Conservation (phyloP, 2,329 filamentous ascomycete genomes). For the Chaetomiaceae sp. region DNA sequence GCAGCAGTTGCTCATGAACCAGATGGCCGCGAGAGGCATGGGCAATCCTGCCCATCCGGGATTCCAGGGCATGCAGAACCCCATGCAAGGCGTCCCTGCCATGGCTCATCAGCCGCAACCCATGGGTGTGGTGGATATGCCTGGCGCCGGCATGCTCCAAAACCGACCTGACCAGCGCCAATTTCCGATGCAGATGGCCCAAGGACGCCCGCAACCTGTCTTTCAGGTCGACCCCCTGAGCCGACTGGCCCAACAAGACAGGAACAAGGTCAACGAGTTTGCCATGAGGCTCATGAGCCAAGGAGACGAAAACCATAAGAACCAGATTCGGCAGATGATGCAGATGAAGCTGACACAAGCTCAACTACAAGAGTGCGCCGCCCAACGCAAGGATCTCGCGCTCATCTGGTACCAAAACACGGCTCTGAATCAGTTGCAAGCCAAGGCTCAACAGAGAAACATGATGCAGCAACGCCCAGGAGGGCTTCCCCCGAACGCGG, state of each 20-base stretch:
- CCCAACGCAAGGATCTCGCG: constrained; percentile 45
- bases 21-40: constrained; percentile 46
- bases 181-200: constrained; percentile 34
- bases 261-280: constrained; percentile 40
- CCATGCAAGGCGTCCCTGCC: constrained; percentile 52
- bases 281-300: constrained; percentile 38
- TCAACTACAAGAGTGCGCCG: constrained; percentile 39
- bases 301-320: constrained; percentile 43
- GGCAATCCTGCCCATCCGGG: constrained; percentile 47
- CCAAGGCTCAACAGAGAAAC: constrained; percentile 14
- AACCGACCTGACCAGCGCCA: constrained; percentile 40
- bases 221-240: constrained; percentile 34
- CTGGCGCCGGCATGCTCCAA: constrained; percentile 36
- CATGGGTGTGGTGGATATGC: constrained; percentile 41
- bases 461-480: constrained; percentile 17
- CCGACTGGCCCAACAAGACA: constrained; percentile 41
- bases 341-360: constrained; percentile 37
- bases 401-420: constrained; percentile 47
- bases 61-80: constrained; percentile 55
- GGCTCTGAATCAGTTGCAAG: constrained; percentile 26
- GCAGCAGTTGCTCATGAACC: constrained; percentile 50
- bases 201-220: constrained; percentile 30
- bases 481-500: constrained; percentile 33
- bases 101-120: constrained; percentile 42
- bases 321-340: constrained; percentile 37